Percentiles rank a stretch among this genome's conserved stretches.
Evolutionary conservation across 257 asterid genomes (phyloP).

Genomic region (Paraleonurus japonicus): DNA sequence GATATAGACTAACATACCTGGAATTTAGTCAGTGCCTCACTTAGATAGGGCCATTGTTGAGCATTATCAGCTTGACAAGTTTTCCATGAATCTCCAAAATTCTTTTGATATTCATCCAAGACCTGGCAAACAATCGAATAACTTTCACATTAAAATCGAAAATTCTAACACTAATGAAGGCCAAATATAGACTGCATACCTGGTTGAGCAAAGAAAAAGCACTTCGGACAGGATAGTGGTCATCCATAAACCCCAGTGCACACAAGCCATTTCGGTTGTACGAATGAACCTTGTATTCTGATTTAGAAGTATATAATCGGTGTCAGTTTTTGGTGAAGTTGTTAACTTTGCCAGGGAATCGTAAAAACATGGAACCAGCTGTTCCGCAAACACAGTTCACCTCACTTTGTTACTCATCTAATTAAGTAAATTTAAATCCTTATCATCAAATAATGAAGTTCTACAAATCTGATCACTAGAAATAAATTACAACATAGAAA

Average conservation of each 20-base stretch:
- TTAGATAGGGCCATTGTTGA: slow-evolving; percentile 78
- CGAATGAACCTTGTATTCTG: slow-evolving; percentile 88
- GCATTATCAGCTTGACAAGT: slow-evolving; percentile 57
- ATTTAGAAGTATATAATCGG: background rate
- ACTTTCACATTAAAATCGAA: background rate
- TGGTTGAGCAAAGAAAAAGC: slow-evolving; percentile 87
- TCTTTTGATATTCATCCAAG: slow-evolving; percentile 80
- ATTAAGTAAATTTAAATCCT: background rate
- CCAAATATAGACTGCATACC: slow-evolving; percentile 36
- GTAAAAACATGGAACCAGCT: background rate
- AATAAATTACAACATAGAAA: background rate
- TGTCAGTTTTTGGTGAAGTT: background rate
- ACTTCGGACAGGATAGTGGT: slow-evolving; percentile 89
- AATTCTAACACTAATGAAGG: background rate
- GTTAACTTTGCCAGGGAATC: slow-evolving; percentile 3
- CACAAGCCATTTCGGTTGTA: slow-evolving; percentile 79
- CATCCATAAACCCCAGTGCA: slow-evolving; percentile 90
- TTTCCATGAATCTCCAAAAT: slow-evolving; percentile 86
- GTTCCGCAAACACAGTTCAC: background rate
- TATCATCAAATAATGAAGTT: background rate
- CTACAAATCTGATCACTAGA: background rate
- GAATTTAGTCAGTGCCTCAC: slow-evolving; percentile 60
- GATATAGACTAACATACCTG: slow-evolving; percentile 38
- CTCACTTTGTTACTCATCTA: background rate
- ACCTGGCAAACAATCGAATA: slow-evolving; percentile 42